Evolutionary conservation across 176 grass and related monocot genomes (phyloP), one percentile per base, ranked within the genome.

Genomic region (Poa pratensis): DNA sequence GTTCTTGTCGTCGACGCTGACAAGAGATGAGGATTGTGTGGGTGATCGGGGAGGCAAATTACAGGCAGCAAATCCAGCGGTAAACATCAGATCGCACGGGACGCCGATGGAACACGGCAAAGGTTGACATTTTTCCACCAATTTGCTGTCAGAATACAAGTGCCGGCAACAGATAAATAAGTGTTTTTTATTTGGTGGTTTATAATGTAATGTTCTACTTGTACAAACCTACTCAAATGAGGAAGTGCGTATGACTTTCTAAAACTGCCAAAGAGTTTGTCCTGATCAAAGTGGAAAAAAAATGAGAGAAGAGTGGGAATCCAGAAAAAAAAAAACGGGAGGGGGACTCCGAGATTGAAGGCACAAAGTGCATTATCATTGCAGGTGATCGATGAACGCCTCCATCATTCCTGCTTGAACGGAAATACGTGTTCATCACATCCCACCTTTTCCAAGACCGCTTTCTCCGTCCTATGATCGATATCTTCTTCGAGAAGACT

Each of bases 401-500:
- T 53, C 9, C 48, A 75, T 75, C 73, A 75, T 75, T 75, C 48
- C 5, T 0, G 5, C 8, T 75, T 75, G 46, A 53, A 75, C 16
- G 1, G 0, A 49, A 34, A 28, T 3, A 30, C 0, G 74, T 52
- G 69, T 83, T 86, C 84, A 90, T 85, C 88, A 86, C 74, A 59
- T 74, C 68, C 46, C 27, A 65, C 79, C 79, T 83, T 86, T 83
- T 74, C 6, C 22, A 55, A 19, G 45, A 65, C 7, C 2, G 7
- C 61, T 66, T 80, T 86, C 20, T 70, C 54, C 39, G 39, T 40
- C 39, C 35, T 27, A 26, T 1, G 13, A 48, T 83, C 57, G 39
- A 6, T 40, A 40, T 90, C 88, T 79, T 90, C 49, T 39, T 28
- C 16, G 11, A 67, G 73, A 90, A 83, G 84, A 5, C 80, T 79